Conservation (phyloP, 1,139 yeast species). For the Pichia sp. region DNA sequence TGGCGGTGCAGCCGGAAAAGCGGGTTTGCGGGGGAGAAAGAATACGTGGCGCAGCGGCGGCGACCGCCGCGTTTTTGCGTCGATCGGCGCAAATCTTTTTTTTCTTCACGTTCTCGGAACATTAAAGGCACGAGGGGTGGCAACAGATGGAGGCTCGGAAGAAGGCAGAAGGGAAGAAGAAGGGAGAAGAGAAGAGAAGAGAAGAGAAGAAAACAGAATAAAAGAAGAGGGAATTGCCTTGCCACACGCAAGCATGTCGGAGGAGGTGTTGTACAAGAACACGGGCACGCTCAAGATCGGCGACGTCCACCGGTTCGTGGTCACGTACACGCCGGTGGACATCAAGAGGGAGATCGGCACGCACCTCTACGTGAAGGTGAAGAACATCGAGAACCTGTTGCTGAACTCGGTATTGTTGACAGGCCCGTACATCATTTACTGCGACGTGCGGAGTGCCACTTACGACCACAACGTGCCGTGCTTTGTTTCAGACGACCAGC, state of each 20-base stretch:
- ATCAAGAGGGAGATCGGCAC: constrained; percentile 15
- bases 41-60: not conserved
- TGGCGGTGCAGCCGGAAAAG: not conserved
- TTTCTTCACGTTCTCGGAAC: too few species aligned
- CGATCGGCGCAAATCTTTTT: too few species aligned
- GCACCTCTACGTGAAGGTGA: constrained; percentile 57
- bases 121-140: not conserved
- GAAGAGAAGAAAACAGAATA: not conserved
- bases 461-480: constrained; percentile 53
- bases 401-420: constrained; percentile 82
- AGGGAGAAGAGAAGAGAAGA: not conserved
- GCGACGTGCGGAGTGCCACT: constrained; percentile 66
- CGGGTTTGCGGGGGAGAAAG: not conserved
- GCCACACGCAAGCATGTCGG: not conserved
- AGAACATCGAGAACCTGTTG: constrained; percentile 69
- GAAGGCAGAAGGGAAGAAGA: not conserved
- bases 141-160: not conserved
- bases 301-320: constrained; percentile 44
- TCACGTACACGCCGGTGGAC: constrained; percentile 28
- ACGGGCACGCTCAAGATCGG: constrained; percentile 47
- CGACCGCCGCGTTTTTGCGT: too few species aligned
- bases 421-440: constrained; percentile 88
- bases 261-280: constrained; percentile 22
- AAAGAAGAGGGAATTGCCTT: not conserved
- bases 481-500: constrained; percentile 61